Conservation (phyloP, 768 basidiomycete species). For the Austroboletus eburneus region DNA sequence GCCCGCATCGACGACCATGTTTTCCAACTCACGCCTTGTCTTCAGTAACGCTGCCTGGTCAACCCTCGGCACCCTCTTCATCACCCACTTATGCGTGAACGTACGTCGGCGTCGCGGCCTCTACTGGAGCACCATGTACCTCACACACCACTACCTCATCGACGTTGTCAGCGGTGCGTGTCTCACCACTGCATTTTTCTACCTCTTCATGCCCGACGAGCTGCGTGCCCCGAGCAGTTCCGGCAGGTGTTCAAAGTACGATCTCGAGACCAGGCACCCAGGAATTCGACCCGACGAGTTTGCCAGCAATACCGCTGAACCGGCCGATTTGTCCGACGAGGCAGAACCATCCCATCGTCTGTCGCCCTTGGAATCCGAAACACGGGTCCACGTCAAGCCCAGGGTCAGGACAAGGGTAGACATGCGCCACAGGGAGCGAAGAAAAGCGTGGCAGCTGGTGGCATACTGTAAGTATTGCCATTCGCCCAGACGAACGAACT, state of each 20-base stretch:
- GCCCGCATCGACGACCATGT: slow-evolving; percentile 84
- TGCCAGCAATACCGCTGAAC: slow-evolving; percentile 38
- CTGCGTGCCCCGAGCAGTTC: slow-evolving; percentile 55
- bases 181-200: slow-evolving; percentile 84
- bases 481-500: slow-evolving; percentile 68
- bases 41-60: slow-evolving; percentile 93
- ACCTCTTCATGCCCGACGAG: slow-evolving; percentile 80
- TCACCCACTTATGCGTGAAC: slow-evolving; percentile 89
- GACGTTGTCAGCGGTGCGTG: slow-evolving; percentile 95
- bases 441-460: slow-evolving; percentile 16
- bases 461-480: slow-evolving; percentile 83
- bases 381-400: neutral
- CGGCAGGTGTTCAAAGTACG: slow-evolving; percentile 53
- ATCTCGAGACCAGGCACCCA: slow-evolving; percentile 48
- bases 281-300: slow-evolving; percentile 27
- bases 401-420: slow-evolving; percentile 1
- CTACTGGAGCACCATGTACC: slow-evolving; percentile 99
- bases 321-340: slow-evolving; percentile 50
- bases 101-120: slow-evolving; percentile 80
- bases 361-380: slow-evolving; percentile 57
- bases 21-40: slow-evolving; percentile 85
- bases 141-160: slow-evolving; percentile 97
- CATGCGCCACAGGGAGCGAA: slow-evolving; percentile 14
- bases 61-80: slow-evolving; percentile 88
- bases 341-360: slow-evolving; percentile 56